These are phyloP conservation scores for Fraxinus sp. DNA, from an alignment of 305 asterid genomes.

Conservation along the genomic window DNA sequence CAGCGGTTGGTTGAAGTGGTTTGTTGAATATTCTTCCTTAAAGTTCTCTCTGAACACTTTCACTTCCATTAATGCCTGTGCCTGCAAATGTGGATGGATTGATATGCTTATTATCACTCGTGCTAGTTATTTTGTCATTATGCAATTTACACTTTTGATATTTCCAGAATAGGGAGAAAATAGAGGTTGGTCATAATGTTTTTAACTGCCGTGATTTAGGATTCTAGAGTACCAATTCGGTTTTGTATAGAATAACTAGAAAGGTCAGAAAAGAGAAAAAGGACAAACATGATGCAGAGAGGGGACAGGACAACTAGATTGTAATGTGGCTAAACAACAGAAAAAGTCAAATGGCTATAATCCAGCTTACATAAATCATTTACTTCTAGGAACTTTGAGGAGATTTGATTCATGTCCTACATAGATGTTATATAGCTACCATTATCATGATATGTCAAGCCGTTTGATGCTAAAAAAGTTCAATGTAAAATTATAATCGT, in stretches of 20 bases:
- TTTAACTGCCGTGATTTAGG: not conserved
- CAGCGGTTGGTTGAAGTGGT: constrained; percentile 44
- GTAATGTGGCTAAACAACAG: not conserved
- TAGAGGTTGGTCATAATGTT: not conserved
- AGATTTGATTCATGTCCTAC: not conserved
- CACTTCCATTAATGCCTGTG: not conserved
- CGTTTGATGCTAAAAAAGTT: not conserved
- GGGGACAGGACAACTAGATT: not conserved
- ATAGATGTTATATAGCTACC: not conserved
- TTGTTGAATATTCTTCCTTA: constrained; percentile 27
- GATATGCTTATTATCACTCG: not conserved
- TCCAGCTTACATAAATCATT: not conserved
- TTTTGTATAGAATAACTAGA: not conserved
- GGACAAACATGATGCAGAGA: not conserved
- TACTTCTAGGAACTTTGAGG: not conserved
- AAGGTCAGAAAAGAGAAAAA: not conserved
- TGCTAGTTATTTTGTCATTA: constrained; percentile 2
- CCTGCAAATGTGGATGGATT: not conserved
- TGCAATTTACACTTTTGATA: not conserved
- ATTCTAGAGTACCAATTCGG: not conserved
- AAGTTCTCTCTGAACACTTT: not conserved
- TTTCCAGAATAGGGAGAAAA: not conserved
- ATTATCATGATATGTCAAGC: not conserved
- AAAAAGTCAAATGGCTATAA: not conserved
- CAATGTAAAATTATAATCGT: not conserved